phyloP scores from a whole-genome alignment of 441 rosid species.

The Geranium incanum region DNA sequence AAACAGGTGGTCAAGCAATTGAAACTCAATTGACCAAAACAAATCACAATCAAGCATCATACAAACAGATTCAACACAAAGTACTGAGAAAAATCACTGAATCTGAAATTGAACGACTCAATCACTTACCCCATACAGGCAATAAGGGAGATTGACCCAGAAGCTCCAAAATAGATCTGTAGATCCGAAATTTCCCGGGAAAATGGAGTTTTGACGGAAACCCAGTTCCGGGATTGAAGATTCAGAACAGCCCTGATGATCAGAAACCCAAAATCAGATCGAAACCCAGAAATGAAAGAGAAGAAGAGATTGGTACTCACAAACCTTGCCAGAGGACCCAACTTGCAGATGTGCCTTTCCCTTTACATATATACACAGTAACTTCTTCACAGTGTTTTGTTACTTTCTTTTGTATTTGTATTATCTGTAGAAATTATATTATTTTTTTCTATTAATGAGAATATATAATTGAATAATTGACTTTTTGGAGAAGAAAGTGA shows the following conservation, averaged over 20 bases:
- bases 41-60: not conserved
- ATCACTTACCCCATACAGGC: conserved; percentile 56
- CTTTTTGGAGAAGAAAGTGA: too few relatives aligned
- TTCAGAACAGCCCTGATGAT: conserved; percentile 22
- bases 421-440: too few relatives aligned
- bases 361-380: too few relatives aligned
- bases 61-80: conserved; percentile 9
- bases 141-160: conserved; percentile 15
- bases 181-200: not conserved
- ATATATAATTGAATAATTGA: too few relatives aligned
- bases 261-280: not conserved
- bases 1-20: conserved; percentile 4
- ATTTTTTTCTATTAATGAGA: too few relatives aligned
- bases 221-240: conserved; percentile 25
- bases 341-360: too few relatives aligned
- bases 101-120: conserved; percentile 14
- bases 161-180: conserved; percentile 29
- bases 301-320: not conserved
- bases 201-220: conserved; percentile 15
- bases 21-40: not conserved
- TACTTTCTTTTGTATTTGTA: too few relatives aligned
- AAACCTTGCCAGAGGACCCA: not conserved
- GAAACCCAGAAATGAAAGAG: not conserved
- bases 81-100: conserved; percentile 17
- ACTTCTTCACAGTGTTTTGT: too few relatives aligned